Evolutionary conservation across 176 grass and related monocot species (phyloP), one percentile per base, ranked within the genome.

Genomic region (Dendrocalamus sinicus): DNA sequence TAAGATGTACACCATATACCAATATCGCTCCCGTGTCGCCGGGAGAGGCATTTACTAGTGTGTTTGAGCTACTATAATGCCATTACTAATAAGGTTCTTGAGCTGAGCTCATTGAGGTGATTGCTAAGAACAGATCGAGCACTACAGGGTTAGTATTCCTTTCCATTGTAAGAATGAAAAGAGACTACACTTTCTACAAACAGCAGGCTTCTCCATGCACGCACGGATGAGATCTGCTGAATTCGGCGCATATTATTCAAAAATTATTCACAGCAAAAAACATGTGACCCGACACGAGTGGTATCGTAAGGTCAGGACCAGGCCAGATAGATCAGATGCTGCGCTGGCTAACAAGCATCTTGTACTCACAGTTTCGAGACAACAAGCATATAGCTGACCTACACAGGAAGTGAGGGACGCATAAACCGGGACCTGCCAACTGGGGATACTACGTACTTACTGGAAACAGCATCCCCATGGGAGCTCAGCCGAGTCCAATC

Each of bases 271-370:
- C 67, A 47, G 9, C 43, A 73, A 62, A 35, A 32, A 68, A 65
- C 72, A 75, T 30, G 44, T 80, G 39, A 80, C 12, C 22, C 35
- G 39, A 80, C 12, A 16, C 35, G 9, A 63, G 72, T 69, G 59
- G 23, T 77, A 35, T 63, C 39, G 32, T 67, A 73, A 22, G 22
- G 52, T 69, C 77, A 70, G 88, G 54, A 82, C 71, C 88, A 78
- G 57, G 32, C 44, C 37, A 77, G 13, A 44, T 53, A 19, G 13
- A 44, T 53, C 23, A 43, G 45, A 84, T 67, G 66, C 10, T 46
- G 51, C 39, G 35, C 67, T 77, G 51, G 50, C 88, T 81, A 80
- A 62, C 69, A 30, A 41, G 22, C 51, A 39, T 59, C 68, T 67
- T 41, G 45, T 74, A 40, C 62, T 37, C 47, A 23, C 72, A 76